Conservation (phyloP, 306 rosid species). For the barrel medic (Medicago truncatula) region DNA sequence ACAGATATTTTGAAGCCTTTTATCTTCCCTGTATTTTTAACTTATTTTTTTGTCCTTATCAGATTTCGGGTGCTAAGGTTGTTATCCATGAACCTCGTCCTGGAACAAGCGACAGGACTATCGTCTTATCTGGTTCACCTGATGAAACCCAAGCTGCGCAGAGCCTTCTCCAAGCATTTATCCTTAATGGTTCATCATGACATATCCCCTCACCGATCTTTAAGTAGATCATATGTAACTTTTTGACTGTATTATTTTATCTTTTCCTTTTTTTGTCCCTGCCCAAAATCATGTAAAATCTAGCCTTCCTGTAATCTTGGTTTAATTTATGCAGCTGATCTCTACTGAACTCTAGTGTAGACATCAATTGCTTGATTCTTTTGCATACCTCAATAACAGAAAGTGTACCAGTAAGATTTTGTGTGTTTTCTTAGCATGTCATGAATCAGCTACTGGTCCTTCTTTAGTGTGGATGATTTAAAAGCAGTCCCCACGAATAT, state of each 20-base stretch:
- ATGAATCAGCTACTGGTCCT: not conserved
- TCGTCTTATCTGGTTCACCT: constrained; percentile 91
- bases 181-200: constrained; percentile 86
- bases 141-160: constrained; percentile 98
- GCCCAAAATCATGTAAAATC: constrained; percentile 44
- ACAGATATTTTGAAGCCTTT: constrained; percentile 3
- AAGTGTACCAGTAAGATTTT: constrained; percentile 9
- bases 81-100: constrained; percentile 78
- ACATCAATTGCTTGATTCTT: constrained; percentile 36
- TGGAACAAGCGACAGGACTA: constrained; percentile 69
- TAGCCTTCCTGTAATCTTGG: constrained; percentile 39
- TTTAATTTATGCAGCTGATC: constrained; percentile 21
- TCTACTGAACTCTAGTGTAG: constrained; percentile 25
- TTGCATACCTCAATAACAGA: constrained; percentile 6
- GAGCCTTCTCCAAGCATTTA: constrained; percentile 93
- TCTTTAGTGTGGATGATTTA: not conserved
- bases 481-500: not conserved
- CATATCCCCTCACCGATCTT: constrained; percentile 28
- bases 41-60: constrained; percentile 16
- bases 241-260: constrained; percentile 24
- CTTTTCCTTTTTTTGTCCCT: not conserved
- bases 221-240: constrained; percentile 21
- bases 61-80: constrained; percentile 96
- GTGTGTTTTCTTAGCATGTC: not conserved
- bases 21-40: not conserved